Evolutionary conservation across 2,329 filamentous ascomycete species (phyloP).

Genomic region (Pseudogymnoascus sp.): DNA sequence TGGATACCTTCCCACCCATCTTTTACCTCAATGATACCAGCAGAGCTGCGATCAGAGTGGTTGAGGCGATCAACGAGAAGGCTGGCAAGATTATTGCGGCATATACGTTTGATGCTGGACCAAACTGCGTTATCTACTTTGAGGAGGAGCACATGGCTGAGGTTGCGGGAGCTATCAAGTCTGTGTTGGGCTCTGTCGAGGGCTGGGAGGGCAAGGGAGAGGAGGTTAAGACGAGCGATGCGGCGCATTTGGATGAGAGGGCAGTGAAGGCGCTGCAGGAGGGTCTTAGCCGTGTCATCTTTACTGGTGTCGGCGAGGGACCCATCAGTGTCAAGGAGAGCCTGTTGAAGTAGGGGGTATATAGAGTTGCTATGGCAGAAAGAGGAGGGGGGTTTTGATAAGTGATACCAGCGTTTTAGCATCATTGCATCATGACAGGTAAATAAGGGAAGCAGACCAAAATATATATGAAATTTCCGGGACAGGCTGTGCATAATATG

Average conservation of each 20-base stretch:
- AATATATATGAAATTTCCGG: background rate
- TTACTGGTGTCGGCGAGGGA: constrained; percentile 86
- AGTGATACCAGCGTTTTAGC: constrained; percentile 13
- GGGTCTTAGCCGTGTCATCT: constrained; percentile 82
- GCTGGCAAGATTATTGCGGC: constrained; percentile 78
- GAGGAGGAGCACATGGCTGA: constrained; percentile 67
- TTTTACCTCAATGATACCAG: constrained; percentile 98
- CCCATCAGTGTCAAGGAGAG: constrained; percentile 74
- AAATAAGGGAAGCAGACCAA: background rate
- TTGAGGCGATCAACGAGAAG: constrained; percentile 78
- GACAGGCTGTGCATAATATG: background rate
- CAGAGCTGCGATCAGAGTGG: constrained; percentile 76
- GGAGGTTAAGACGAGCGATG: constrained; percentile 44
- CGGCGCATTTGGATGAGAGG: constrained; percentile 57
- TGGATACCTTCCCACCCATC: constrained; percentile 94
- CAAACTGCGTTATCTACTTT: constrained; percentile 96
- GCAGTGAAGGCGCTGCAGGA: constrained; percentile 62
- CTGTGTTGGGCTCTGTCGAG: constrained; percentile 53
- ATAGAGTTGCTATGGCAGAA: constrained; percentile 29
- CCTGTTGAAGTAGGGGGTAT: constrained; percentile 59
- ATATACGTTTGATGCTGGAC: constrained; percentile 96
- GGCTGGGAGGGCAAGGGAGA: constrained; percentile 63
- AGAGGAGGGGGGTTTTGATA: background rate
- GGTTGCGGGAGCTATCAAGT: constrained; percentile 74
- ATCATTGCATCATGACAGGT: constrained; percentile 1